Conservation (phyloP, 495 filamentous ascomycete species). For the Xylaria nigripes region DNA sequence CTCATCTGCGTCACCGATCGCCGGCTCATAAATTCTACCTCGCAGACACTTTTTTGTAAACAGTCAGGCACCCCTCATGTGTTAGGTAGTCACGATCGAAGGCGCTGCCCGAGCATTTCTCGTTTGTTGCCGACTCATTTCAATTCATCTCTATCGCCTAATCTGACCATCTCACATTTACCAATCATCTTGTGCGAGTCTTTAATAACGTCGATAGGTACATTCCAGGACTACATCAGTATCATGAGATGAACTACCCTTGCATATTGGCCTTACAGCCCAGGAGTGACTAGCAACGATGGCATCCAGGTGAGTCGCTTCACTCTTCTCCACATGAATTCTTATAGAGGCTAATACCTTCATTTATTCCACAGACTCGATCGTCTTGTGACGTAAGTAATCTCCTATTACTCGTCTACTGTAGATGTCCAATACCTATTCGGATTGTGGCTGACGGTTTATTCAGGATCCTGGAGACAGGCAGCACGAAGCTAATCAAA, state of each 20-base stretch:
- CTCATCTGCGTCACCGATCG: neutral
- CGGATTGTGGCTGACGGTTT: constrained; percentile 18
- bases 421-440: neutral
- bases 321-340: constrained; percentile 1
- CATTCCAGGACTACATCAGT: constrained; percentile 2
- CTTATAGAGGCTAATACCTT: constrained; percentile 13
- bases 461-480: constrained; percentile 82
- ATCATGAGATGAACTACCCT: constrained; percentile 24
- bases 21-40: neutral
- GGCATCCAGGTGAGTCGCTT: constrained; percentile 44
- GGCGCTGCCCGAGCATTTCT: too few relatives aligned
- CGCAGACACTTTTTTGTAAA: neutral
- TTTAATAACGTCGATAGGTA: neutral
- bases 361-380: constrained; percentile 54
- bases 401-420: neutral
- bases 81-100: too few relatives aligned
- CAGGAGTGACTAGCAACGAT: constrained; percentile 35
- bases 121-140: too few relatives aligned
- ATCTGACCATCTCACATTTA: neutral
- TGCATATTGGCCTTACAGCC: constrained; percentile 23
- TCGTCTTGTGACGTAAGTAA: constrained; percentile 87
- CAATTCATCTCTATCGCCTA: neutral
- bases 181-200: too few relatives aligned
- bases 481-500: constrained; percentile 86
- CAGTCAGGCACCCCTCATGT: too few relatives aligned